Evolutionary conservation across 495 filamentous ascomycete species (phyloP), one percentile per base, ranked within the genome.

Genomic region (Talaromyces trachyspermus): DNA sequence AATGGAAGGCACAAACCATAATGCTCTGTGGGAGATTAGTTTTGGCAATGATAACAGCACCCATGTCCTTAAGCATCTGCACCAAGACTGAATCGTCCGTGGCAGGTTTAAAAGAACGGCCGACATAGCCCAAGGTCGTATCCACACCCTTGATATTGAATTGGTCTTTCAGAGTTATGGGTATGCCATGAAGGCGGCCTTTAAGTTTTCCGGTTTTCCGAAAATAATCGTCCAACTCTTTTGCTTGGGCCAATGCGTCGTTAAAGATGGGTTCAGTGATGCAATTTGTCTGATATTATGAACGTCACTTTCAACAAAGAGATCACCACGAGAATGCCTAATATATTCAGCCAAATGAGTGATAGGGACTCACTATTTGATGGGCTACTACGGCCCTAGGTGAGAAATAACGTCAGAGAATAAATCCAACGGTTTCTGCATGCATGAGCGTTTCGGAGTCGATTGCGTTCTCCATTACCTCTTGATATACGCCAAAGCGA

Each of bases 111-210:
- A 73, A 73, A 17, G 75, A 63, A 32, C 70, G 66, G 15, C 67
- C 63, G 1, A 77, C 62, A 37, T 80, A 81, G 12, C 80, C 82
- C 74, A 86, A 82, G 0, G 76, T 75, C 0, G 74, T 62, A 46
- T 84, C 76, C 17, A 74, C 56, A n/a, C 75, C 80, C 49, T 71
- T 71, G 43, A 87, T 60, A 35, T 83, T 73, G 60, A 86, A 86
- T 20, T 78, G 73, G 49, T 87, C 84, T 55, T 88, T 84, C 5
- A 85, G 44, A 1, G 68, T 73, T 30, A 87, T 64, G 1, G 81
- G 82, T 7, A 87, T 64, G 2, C 83, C 82, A 53, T 86, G 82
- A 3, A 88, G 64, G 1, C 79, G 77, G 0, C 84, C 83, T 36
- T 74, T 58, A 0, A 71, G 55, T 36, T 69, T 62, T 0, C 70